Evolutionary conservation across 441 rosid genomes (phyloP).

Genomic region (Pelargonium australe): DNA sequence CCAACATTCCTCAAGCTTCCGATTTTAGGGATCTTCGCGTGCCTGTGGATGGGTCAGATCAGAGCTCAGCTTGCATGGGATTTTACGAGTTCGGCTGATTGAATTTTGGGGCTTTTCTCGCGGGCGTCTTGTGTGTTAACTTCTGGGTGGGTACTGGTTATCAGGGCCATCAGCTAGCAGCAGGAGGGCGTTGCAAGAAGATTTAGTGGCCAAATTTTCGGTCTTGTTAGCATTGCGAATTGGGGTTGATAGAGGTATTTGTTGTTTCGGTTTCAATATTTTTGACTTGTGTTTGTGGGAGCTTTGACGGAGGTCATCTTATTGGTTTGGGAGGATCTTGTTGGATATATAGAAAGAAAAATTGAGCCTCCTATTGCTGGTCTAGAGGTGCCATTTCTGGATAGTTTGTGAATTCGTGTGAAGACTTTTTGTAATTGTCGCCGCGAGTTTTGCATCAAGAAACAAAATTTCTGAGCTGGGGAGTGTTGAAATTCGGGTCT

Average conservation of each 20-base stretch:
- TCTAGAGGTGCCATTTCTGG: slow-evolving; percentile 12
- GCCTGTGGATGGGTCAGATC: not conserved
- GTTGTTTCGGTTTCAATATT: slow-evolving; percentile 19
- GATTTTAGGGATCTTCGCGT: not conserved
- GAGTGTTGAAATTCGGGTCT: slow-evolving; percentile 24
- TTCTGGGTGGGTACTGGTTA: slow-evolving; percentile 24
- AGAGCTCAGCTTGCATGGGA: too few species aligned
- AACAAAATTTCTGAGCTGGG: slow-evolving; percentile 16
- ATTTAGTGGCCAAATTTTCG: slow-evolving; percentile 22
- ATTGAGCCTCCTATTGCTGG: slow-evolving; percentile 8
- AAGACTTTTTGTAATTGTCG: slow-evolving; percentile 15
- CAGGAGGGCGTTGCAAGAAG: slow-evolving; percentile 29
- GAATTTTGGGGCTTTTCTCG: slow-evolving; percentile 12
- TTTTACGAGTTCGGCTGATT: too few species aligned
- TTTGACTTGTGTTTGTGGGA: slow-evolving; percentile 42
- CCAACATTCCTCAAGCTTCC: slow-evolving; percentile 13
- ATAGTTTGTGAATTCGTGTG: slow-evolving; percentile 14
- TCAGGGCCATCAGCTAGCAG: slow-evolving; percentile 22
- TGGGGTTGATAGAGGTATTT: slow-evolving; percentile 23
- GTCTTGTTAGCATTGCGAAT: slow-evolving; percentile 25
- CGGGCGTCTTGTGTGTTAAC: slow-evolving; percentile 28
- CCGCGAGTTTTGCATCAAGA: not conserved
- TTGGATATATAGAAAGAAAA: slow-evolving; percentile 3
- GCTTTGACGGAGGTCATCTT: slow-evolving; percentile 60
- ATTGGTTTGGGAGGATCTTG: slow-evolving; percentile 52